Evolutionary conservation across 129 eudicot genomes (phyloP).

Genomic region (Saussurea involucrata): DNA sequence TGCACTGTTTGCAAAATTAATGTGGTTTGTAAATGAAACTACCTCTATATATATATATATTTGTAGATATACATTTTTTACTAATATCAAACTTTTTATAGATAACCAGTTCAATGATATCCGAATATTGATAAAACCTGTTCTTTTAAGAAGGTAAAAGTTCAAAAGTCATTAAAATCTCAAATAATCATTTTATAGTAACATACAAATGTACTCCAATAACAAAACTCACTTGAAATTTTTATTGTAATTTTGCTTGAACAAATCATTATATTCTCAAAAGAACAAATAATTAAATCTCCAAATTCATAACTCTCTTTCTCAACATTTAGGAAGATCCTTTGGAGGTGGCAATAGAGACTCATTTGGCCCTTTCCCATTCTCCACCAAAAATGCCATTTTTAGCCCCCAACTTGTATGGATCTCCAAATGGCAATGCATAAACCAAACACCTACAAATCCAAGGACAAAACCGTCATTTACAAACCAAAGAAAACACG

Average conservation of each 20-base stretch:
- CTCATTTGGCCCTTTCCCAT: constrained; percentile 52
- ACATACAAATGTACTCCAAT: neutral
- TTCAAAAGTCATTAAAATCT: too few species aligned
- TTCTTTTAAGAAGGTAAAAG: too few species aligned
- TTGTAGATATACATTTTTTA: too few species aligned
- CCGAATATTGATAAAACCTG: too few species aligned
- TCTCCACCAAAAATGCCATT: constrained; percentile 53
- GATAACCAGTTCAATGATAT: too few species aligned
- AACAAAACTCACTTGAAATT: neutral
- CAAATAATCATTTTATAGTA: too few species aligned
- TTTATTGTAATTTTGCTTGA: neutral
- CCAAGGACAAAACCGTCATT: neutral
- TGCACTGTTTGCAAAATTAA: too few species aligned
- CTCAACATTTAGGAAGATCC: constrained; percentile 51
- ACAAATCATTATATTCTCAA: constrained; percentile 10
- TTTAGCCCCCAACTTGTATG: constrained; percentile 62
- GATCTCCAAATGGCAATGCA: constrained; percentile 63
- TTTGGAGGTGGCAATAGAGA: constrained; percentile 51
- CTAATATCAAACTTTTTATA: too few species aligned
- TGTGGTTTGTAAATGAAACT: too few species aligned
- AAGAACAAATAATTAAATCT: neutral
- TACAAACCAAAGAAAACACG: neutral
- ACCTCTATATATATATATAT: too few species aligned
- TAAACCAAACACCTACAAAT: constrained; percentile 52
- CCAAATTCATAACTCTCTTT: neutral